Evolutionary conservation across 805 yeast genomes (phyloP).

Genomic region (Ogataea zsoltii): DNA sequence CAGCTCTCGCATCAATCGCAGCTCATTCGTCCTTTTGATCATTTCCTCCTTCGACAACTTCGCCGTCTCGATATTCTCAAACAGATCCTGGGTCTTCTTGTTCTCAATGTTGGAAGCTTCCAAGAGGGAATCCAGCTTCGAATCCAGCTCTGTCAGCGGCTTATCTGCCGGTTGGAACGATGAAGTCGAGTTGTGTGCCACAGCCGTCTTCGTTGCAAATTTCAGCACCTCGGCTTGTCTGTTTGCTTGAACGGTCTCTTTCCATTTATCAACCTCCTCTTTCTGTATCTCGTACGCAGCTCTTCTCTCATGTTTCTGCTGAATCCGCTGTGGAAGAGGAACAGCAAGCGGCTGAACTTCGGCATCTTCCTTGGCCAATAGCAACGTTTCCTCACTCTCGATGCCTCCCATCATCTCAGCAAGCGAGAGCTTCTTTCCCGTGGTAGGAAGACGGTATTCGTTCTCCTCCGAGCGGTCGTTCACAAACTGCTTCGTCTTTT

Average conservation of each 20-base stretch:
- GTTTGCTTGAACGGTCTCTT: slow-evolving; percentile 74
- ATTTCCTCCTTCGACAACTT: slow-evolving; percentile 80
- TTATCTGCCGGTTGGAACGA: slow-evolving; percentile 52
- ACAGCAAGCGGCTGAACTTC: slow-evolving; percentile 56
- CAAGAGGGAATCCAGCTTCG: slow-evolving; percentile 59
- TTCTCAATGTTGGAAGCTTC: slow-evolving; percentile 66
- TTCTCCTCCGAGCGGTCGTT: slow-evolving; percentile 60
- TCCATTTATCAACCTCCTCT: slow-evolving; percentile 86
- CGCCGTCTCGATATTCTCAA: slow-evolving; percentile 84
- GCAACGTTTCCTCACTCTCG: slow-evolving; percentile 49
- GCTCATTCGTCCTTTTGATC: slow-evolving; percentile 71
- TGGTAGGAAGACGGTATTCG: slow-evolving; percentile 67
- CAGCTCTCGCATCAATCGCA: slow-evolving; percentile 89
- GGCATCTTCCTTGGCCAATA: slow-evolving; percentile 34
- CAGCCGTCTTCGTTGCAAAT: slow-evolving; percentile 61
- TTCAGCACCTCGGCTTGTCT: slow-evolving; percentile 82
- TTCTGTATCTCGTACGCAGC: slow-evolving; percentile 91
- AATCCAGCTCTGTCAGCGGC: slow-evolving; percentile 64
- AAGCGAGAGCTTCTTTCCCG: slow-evolving; percentile 58
- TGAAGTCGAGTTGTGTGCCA: slow-evolving; percentile 48
- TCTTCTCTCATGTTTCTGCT: slow-evolving; percentile 77
- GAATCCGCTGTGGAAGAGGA: slow-evolving; percentile 85
- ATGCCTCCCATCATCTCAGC: slow-evolving; percentile 75
- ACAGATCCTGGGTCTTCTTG: slow-evolving; percentile 75
- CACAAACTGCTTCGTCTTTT: slow-evolving; percentile 46